These are phyloP conservation scores for Fusarium sp. DNA, from an alignment of 2,329 filamentous ascomycete species.

Conservation along the genomic window DNA sequence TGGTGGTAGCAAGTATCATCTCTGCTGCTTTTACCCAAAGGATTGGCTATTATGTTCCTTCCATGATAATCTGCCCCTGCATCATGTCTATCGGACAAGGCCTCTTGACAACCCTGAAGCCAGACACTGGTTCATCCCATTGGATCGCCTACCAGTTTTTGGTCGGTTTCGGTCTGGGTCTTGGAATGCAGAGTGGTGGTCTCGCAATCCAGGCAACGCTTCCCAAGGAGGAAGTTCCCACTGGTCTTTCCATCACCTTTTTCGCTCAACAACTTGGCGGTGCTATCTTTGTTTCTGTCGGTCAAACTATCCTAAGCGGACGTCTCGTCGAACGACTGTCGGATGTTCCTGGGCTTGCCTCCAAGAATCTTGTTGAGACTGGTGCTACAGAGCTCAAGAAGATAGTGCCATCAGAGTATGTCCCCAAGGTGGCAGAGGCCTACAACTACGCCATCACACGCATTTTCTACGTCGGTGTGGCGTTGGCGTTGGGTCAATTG, in stretches of 20 bases:
- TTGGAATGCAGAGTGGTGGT: constrained; percentile 68
- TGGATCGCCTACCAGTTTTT: constrained; percentile 73
- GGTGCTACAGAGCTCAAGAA: constrained; percentile 71
- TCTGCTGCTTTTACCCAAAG: constrained; percentile 63
- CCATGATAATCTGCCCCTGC: constrained; percentile 64
- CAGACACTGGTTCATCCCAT: constrained; percentile 58
- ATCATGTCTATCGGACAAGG: constrained; percentile 66
- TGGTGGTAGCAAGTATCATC: constrained; percentile 64
- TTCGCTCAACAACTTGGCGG: constrained; percentile 71
- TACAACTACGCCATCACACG: constrained; percentile 74
- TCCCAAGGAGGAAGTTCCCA: constrained; percentile 63
- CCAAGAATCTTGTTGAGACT: constrained; percentile 57
- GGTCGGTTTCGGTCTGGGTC: constrained; percentile 68
- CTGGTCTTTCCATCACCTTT: constrained; percentile 66
- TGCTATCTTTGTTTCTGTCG: constrained; percentile 68
- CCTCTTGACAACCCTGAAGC: constrained; percentile 67
- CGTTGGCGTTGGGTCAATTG: constrained; percentile 65
- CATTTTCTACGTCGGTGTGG: constrained; percentile 73
- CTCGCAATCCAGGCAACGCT: constrained; percentile 69
- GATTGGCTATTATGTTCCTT: constrained; percentile 70
- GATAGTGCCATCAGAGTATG: constrained; percentile 61
- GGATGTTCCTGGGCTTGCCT: constrained; percentile 57
- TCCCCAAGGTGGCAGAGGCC: constrained; percentile 67
- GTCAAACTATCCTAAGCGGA: constrained; percentile 65
- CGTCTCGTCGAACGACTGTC: constrained; percentile 56